Percentiles rank a stretch among this genome's conserved stretches.
These are phyloP conservation scores for Solanum hybrid DNA, from an alignment of 305 asterid genomes.

Conservation along the genomic window DNA sequence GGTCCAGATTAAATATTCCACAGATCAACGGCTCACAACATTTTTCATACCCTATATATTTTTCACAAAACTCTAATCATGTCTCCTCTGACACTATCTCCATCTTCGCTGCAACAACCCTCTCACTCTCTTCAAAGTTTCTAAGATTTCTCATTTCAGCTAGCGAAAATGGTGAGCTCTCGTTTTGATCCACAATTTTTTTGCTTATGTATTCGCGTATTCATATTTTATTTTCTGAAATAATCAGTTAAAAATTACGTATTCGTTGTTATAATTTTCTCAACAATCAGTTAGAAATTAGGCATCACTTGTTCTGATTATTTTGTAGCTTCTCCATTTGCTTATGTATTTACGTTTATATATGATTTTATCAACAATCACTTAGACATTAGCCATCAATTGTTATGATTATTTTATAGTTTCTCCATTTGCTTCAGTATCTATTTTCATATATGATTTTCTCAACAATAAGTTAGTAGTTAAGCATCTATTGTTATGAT, in stretches of 20 bases:
- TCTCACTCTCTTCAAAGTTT: not conserved
- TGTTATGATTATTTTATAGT: not conserved
- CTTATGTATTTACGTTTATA: not conserved
- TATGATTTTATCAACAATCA: not conserved
- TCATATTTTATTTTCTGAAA: not conserved
- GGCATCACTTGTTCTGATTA: not conserved
- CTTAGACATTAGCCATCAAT: not conserved
- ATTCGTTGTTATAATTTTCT: not conserved
- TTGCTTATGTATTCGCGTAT: not conserved
- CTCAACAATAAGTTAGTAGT: not conserved
- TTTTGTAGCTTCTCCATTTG: not conserved
- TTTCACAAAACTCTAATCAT: not conserved
- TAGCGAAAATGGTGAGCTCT: not conserved
- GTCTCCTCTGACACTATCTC: not conserved
- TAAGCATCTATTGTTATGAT: not conserved
- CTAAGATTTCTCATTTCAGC: not conserved
- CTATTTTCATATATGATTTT: not conserved
- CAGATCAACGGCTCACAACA: not conserved
- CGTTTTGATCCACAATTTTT: not conserved
- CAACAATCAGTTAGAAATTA: not conserved
- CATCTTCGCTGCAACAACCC: not conserved
- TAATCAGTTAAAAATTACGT: not conserved
- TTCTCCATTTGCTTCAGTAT: not conserved
- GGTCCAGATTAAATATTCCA: not conserved
- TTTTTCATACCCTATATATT: not conserved